Conservation (phyloP, 2,329 filamentous ascomycete genomes). For the Myriosclerotinia curreyana region DNA sequence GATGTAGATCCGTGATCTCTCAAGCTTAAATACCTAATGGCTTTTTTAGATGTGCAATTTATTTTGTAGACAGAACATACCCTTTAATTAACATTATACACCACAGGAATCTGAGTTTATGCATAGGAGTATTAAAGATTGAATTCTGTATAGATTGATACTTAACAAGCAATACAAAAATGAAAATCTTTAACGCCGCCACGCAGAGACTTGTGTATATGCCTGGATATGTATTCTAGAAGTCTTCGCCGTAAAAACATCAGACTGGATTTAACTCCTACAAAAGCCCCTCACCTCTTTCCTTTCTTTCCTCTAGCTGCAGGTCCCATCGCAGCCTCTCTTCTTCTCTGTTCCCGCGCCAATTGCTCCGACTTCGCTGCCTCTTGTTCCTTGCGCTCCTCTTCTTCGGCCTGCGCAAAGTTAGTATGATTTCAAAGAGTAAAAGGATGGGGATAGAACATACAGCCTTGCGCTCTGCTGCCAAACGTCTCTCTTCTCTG, state of each 20-base stretch:
- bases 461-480: constrained; percentile 79
- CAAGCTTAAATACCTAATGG: too few species aligned
- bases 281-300: constrained; percentile 12
- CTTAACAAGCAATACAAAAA: not conserved
- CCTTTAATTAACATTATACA: not conserved
- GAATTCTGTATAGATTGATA: not conserved
- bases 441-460: constrained; percentile 36
- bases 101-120: not conserved
- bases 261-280: not conserved
- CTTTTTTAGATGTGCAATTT: too few species aligned
- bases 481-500: constrained; percentile 79
- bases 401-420: constrained; percentile 40
- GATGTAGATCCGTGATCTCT: too few species aligned
- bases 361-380: constrained; percentile 47
- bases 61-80: too few species aligned
- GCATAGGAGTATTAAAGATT: not conserved
- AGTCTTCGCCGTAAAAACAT: constrained; percentile 5
- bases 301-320: constrained; percentile 19
- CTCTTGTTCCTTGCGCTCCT: constrained; percentile 42
- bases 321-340: constrained; percentile 37
- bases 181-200: not conserved
- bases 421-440: constrained; percentile 25
- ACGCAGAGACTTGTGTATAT: not conserved
- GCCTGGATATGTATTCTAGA: constrained; percentile 5
- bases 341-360: constrained; percentile 45